phyloP scores from a whole-genome alignment of 1,284 basidiomycete species.

The Puccinia brachypodii region DNA sequence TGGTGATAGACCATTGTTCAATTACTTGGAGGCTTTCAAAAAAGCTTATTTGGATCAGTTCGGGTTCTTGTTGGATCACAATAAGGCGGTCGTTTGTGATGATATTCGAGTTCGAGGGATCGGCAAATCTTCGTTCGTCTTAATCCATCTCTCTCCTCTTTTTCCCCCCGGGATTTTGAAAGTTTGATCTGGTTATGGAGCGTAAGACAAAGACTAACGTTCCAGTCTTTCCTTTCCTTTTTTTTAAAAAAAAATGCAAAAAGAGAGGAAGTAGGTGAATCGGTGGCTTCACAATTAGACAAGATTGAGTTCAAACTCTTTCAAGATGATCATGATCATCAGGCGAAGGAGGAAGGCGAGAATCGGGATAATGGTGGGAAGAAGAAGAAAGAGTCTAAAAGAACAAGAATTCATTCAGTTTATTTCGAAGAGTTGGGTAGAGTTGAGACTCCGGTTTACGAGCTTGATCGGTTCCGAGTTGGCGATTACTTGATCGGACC shows the following conservation, averaged over 20 bases:
- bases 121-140: slow-evolving; percentile 42
- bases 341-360: neutral
- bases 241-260: no score
- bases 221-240: no score
- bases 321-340: neutral
- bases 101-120: slow-evolving; percentile 45
- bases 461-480: neutral
- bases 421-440: slow-evolving; percentile 30
- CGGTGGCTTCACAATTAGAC: neutral
- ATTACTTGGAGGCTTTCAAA: slow-evolving; percentile 23
- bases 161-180: no score
- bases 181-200: no score
- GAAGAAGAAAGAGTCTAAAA: no score
- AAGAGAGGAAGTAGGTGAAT: neutral
- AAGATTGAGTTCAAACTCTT: neutral
- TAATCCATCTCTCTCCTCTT: neutral
- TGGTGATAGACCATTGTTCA: neutral
- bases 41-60: slow-evolving; percentile 30
- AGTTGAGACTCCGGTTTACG: slow-evolving; percentile 5
- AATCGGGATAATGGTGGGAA: no score
- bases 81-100: slow-evolving; percentile 37
- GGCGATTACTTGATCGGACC: slow-evolving; percentile 30
- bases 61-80: slow-evolving; percentile 22
- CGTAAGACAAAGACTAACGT: no score
- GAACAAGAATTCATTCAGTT: no score